Base-by-base conservation (phyloP, 2,329 filamentous ascomycete genomes). In the Trichoderma cornu-damae region DNA sequence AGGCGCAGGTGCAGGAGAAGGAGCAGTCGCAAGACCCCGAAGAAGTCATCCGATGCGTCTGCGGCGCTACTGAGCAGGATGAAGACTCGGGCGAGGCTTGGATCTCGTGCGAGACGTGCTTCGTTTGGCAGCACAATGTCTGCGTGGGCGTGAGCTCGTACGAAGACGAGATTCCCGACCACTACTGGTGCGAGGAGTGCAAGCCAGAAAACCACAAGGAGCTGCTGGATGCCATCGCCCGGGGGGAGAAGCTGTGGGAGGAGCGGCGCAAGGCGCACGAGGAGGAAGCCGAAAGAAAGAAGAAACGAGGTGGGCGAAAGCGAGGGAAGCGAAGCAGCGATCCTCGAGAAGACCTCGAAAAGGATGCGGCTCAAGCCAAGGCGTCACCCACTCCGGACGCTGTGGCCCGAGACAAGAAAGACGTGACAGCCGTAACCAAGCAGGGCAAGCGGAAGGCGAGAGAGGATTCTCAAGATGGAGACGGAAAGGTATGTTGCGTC, bases 81-180 rank as follows among this genome's bases (percentile, higher is more conserved):
- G 89, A 93, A 64, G 89, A 95, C 64, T 86, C 89, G 12, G 89
- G 88, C 63, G 87, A 94, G 65, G 86, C 91, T 52, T 97, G 96
- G 91, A 96, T 99, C 67, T 90, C 89, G 60, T 99, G 94, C 76
- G 94, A 99, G 72, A 84, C 83, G 46, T 99, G 94, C 73, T 85
- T 84, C 48, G 93, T 88, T 40, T 99, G 94, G 94, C 94, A 99
- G 73, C 94, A 99, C 73, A 96, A 96, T 68, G 87, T 95, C 62
- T 99, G 94, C 70, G 90, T 99, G 78, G 90, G 90, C 53, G 83
- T 96, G 69, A 85, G 81, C 66, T 84, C 87, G 46, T 90, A 89
- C 65, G 83, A 86, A 30, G 88, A 92, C 59, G 84, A 92, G 66
- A 80, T 90, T 56, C 87, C 89, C 28, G 88, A 88, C 60, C 81